Base-by-base conservation (phyloP, 306 rosid genomes). In the Lathyrus aphaca region DNA sequence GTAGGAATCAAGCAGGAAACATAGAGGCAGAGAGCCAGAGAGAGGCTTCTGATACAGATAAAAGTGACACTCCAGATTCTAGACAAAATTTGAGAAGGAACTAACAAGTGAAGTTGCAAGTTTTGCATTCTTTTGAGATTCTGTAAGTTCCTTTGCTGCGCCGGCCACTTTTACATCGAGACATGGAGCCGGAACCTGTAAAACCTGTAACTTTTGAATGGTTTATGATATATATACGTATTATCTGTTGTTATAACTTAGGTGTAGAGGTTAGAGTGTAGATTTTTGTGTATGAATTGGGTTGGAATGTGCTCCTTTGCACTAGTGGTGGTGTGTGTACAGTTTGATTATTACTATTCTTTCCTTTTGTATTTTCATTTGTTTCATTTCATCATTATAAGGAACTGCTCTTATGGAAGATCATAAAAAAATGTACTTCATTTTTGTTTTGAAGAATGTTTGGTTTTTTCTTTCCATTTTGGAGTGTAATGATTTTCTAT, bases 21-120 rank as follows among this genome's bases (percentile, higher is more conserved):
- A 15, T 16, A 9, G 86, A 71, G 48, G 65, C 30, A 0, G 88
- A 81, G 74, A 61, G 73, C 40, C 88, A 70, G 21, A 73, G 60
- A 58, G 88, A 85, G 56, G 53, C 55, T 66, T 86, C 91, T 30
- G 86, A 89, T 54, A 79, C 85, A 27, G 89, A 84, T 6, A 76
- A 66, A 80, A 76, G 82, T 27, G 84, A 81, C 76, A 82, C 77
- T 73, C 85, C 84, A 32, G 81, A 60, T 74, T 35, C 17, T 18
- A 81, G 50, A 71, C 19, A 76, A 8, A 74, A 57, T 68, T 75
- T 69, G 46, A 70, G 80, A 80, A 83, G 65, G 76, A 84, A 72
- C 71, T 66, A 56, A 50, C 58, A 76, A 73, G 64, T 64, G 65
- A 62, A 71, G 54, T 66, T 72, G 63, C 21, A 63, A 71, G 23